These are phyloP conservation scores for Phytophthora lateralis DNA, from an alignment of 352 stramenopile species.

Conservation along the genomic window DNA sequence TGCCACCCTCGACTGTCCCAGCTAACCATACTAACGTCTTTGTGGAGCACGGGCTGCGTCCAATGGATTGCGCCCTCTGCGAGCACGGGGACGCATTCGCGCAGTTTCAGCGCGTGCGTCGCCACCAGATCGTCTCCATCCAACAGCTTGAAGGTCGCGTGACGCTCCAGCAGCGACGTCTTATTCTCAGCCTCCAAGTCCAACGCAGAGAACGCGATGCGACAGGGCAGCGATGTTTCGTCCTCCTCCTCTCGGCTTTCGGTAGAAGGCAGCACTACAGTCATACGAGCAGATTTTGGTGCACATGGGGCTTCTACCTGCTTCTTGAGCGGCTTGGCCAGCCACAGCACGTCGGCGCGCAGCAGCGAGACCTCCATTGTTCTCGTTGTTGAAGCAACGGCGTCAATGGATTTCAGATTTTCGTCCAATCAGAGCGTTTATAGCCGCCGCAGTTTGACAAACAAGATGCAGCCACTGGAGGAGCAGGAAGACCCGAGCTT, in stretches of 20 bases:
- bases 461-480: slow-evolving; percentile 39
- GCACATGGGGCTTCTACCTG: slow-evolving; percentile 1
- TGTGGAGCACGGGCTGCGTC: slow-evolving; percentile 36
- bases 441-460: slow-evolving; percentile 13
- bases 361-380: slow-evolving; percentile 49
- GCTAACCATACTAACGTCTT: slow-evolving; percentile 30
- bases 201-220: slow-evolving; percentile 36
- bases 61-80: slow-evolving; percentile 48
- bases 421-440: slow-evolving; percentile 17
- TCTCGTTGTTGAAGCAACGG: slow-evolving; percentile 20
- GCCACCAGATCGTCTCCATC: slow-evolving; percentile 34
- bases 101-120: slow-evolving; percentile 42
- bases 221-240: slow-evolving; percentile 42
- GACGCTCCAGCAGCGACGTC: slow-evolving; percentile 39
- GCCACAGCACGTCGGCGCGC: slow-evolving; percentile 37
- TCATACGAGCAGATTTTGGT: slow-evolving; percentile 12
- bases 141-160: slow-evolving; percentile 49
- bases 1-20: not conserved
- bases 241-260: slow-evolving; percentile 7
- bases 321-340: slow-evolving; percentile 23
- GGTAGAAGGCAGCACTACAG: slow-evolving; percentile 21
- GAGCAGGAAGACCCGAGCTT: slow-evolving; percentile 47
- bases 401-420: not conserved
- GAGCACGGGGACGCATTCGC: slow-evolving; percentile 59
- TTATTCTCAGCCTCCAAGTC: slow-evolving; percentile 36